These are phyloP conservation scores for Pleurotus sapidus DNA, from an alignment of 768 basidiomycete genomes.

Conservation along the genomic window DNA sequence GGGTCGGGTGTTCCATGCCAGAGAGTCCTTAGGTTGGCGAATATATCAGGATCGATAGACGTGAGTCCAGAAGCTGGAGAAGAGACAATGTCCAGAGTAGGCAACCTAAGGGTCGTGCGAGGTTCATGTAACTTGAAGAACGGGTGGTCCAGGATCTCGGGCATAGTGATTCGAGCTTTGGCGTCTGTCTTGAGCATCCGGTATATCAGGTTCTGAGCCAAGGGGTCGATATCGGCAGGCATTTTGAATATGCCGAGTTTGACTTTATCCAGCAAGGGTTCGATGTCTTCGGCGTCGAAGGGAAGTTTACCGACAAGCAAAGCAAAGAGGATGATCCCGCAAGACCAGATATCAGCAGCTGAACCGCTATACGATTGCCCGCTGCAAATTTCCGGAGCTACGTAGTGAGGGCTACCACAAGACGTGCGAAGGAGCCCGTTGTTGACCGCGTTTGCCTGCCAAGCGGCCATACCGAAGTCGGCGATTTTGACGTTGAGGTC, in stretches of 20 bases:
- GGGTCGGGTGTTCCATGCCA: slow-evolving; percentile 82
- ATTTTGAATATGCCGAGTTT: slow-evolving; percentile 70
- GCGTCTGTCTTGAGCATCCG: slow-evolving; percentile 82
- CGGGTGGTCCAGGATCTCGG: slow-evolving; percentile 75
- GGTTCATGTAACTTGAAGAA: slow-evolving; percentile 65
- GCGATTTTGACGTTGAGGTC: slow-evolving; percentile 90
- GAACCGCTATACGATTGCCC: slow-evolving; percentile 83
- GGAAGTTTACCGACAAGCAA: slow-evolving; percentile 87
- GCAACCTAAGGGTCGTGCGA: slow-evolving; percentile 41
- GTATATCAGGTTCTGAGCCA: slow-evolving; percentile 73
- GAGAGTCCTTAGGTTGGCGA: slow-evolving; percentile 87
- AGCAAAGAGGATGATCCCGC: slow-evolving; percentile 90
- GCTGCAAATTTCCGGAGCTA: slow-evolving; percentile 87
- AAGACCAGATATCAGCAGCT: slow-evolving; percentile 95
- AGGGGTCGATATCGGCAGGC: slow-evolving; percentile 64
- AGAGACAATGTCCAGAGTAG: slow-evolving; percentile 65
- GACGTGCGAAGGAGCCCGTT: slow-evolving; percentile 68
- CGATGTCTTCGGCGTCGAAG: slow-evolving; percentile 87
- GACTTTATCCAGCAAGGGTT: slow-evolving; percentile 77
- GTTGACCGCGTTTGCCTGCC: slow-evolving; percentile 55
- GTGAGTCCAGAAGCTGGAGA: slow-evolving; percentile 58
- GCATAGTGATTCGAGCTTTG: slow-evolving; percentile 75
- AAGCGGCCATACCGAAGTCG: slow-evolving; percentile 97
- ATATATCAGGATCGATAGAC: slow-evolving; percentile 85
- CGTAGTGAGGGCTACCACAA: slow-evolving; percentile 95